A percentile compares a stretch with the other conserved stretches of the same genome.
Evolutionary conservation across 1,284 basidiomycete genomes (phyloP).

Genomic region (Cryptococcus deneoformans): DNA sequence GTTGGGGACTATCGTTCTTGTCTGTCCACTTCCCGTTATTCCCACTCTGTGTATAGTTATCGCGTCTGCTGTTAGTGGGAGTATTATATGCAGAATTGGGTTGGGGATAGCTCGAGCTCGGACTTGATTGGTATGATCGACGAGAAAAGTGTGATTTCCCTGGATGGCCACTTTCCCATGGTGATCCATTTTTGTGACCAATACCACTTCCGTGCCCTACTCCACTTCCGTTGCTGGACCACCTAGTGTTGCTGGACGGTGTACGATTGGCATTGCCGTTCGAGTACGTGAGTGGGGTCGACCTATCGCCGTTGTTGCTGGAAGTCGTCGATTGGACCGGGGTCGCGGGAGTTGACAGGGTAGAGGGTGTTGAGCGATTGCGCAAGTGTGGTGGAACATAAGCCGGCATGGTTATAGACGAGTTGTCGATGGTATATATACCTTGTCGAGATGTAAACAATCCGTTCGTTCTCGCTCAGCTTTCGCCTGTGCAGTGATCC

Average conservation of each 20-base stretch:
- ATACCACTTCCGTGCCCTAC: neutral
- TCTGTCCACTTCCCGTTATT: too few species aligned
- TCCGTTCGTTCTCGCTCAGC: neutral
- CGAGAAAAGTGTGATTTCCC: neutral
- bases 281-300: slow-evolving; percentile 1
- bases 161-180: neutral
- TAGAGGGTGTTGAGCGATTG: slow-evolving; percentile 17
- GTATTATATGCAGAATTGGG: too few species aligned
- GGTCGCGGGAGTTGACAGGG: slow-evolving; percentile 1
- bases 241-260: slow-evolving; percentile 5
- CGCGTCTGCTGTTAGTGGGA: too few species aligned
- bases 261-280: slow-evolving; percentile 9
- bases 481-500: too few species aligned
- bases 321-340: neutral
- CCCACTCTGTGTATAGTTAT: too few species aligned
- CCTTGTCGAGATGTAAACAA: neutral
- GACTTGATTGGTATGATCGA: neutral
- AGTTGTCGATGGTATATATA: too few species aligned
- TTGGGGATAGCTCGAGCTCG: neutral
- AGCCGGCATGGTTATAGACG: neutral
- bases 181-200: neutral
- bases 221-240: neutral
- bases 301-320: slow-evolving; percentile 2
- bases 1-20: too few species aligned
- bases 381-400: slow-evolving; percentile 41